A percentile compares a stretch with the other conserved stretches of the same genome.
These are phyloP conservation scores for Neocucurbitaria cava DNA, from an alignment of 2,329 filamentous ascomycete genomes.

Conservation along the genomic window DNA sequence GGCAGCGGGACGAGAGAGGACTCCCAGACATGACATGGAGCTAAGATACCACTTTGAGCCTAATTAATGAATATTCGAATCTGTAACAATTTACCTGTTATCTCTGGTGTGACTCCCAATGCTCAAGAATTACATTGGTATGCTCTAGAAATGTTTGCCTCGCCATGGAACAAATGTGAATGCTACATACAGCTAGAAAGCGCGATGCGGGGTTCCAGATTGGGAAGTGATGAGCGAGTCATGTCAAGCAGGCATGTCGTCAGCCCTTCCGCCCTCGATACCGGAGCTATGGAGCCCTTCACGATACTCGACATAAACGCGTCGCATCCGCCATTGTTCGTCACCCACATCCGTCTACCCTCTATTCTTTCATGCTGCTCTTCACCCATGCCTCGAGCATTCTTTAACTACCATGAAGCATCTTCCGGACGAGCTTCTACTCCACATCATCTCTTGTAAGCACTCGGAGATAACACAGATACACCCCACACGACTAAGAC, in stretches of 20 bases:
- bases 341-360: background rate
- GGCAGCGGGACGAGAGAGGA: background rate
- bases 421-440: slow-evolving; percentile 51
- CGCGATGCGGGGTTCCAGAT: background rate
- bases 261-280: slow-evolving; percentile 22
- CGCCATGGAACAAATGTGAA: background rate
- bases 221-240: slow-evolving; percentile 15
- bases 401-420: slow-evolving; percentile 26
- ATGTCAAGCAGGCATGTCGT: slow-evolving; percentile 20
- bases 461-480: slow-evolving; percentile 3
- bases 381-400: background rate
- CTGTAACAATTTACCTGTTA: background rate
- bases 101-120: too few species aligned
- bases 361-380: background rate
- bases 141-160: too few species aligned
- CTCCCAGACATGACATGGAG: background rate
- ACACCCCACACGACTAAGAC: slow-evolving; percentile 21
- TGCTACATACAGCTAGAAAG: background rate
- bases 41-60: slow-evolving; percentile 8
- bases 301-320: slow-evolving; percentile 12
- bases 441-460: slow-evolving; percentile 54
- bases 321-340: slow-evolving; percentile 17
- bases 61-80: background rate
- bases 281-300: slow-evolving; percentile 15
- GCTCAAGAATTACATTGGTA: too few species aligned